Evolutionary conservation across 2,329 filamentous ascomycete species (phyloP).

Genomic region (Aspergillus aculeatus): DNA sequence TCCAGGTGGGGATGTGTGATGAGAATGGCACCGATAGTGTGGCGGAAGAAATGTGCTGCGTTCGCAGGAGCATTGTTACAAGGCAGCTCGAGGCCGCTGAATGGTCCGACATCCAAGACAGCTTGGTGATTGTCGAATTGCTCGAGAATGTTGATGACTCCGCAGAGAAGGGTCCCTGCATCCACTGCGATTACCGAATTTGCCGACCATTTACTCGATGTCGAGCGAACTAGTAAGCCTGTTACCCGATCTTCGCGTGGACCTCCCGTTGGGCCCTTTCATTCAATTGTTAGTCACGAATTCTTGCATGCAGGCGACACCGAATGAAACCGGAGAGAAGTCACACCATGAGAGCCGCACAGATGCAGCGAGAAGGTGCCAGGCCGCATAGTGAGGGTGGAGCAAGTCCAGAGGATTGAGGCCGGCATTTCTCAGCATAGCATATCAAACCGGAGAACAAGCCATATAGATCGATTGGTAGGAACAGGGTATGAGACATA

Average conservation of each 20-base stretch:
- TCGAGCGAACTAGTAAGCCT: constrained; percentile 81
- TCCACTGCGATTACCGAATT: constrained; percentile 89
- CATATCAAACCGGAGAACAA: neutral
- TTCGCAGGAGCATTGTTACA: constrained; percentile 69
- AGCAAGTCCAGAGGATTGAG: neutral
- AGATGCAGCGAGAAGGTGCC: neutral
- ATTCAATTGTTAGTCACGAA: constrained; percentile 27
- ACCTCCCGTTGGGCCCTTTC: constrained; percentile 82
- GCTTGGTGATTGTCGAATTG: constrained; percentile 29
- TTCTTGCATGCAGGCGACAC: constrained; percentile 20
- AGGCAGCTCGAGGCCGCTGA: constrained; percentile 73
- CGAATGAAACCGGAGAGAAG: constrained; percentile 2
- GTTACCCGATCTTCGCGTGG: constrained; percentile 88
- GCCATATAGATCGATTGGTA: neutral
- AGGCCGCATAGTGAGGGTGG: neutral
- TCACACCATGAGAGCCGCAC: neutral
- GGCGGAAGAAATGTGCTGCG: constrained; percentile 73
- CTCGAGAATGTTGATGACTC: constrained; percentile 77
- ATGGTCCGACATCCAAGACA: constrained; percentile 61
- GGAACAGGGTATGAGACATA: neutral
- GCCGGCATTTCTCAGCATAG: neutral
- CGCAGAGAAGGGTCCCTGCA: constrained; percentile 82
- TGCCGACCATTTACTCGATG: constrained; percentile 73
- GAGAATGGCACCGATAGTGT: constrained; percentile 81
- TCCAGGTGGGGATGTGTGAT: constrained; percentile 98